Conservation (phyloP, 2,329 filamentous ascomycete species). For the Alternaria panax region DNA sequence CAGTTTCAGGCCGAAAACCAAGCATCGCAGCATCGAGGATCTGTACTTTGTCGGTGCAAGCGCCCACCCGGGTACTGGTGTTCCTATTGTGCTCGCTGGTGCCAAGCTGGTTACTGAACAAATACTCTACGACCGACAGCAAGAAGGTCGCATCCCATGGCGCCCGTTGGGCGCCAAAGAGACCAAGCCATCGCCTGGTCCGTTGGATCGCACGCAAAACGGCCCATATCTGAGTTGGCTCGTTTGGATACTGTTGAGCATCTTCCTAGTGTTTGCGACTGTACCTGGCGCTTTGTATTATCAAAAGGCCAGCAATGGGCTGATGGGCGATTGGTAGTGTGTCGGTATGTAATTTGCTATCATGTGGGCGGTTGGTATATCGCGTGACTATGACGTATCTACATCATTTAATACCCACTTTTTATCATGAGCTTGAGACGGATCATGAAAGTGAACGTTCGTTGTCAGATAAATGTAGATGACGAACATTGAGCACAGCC, state of each 20-base stretch:
- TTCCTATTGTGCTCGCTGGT: slow-evolving; percentile 75
- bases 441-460: neutral
- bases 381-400: neutral
- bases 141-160: slow-evolving; percentile 51
- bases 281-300: slow-evolving; percentile 1
- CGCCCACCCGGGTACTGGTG: slow-evolving; percentile 78
- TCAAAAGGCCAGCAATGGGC: neutral
- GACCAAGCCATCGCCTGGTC: slow-evolving; percentile 1
- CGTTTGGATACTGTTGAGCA: slow-evolving; percentile 22
- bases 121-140: slow-evolving; percentile 52
- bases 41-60: slow-evolving; percentile 78
- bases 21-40: slow-evolving; percentile 58
- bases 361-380: neutral
- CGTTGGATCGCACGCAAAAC: slow-evolving; percentile 29
- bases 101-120: slow-evolving; percentile 68
- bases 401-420: neutral
- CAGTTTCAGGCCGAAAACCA: slow-evolving; percentile 68
- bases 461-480: too few species aligned
- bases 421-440: neutral
- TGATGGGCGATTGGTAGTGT: slow-evolving; percentile 6
- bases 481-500: neutral
- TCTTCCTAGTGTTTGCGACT: slow-evolving; percentile 10
- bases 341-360: neutral
- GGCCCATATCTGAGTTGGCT: slow-evolving; percentile 23
- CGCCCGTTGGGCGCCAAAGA: slow-evolving; percentile 7